Conservation (phyloP, 2,329 filamentous ascomycete genomes). For the Ramichloridium luteum region DNA sequence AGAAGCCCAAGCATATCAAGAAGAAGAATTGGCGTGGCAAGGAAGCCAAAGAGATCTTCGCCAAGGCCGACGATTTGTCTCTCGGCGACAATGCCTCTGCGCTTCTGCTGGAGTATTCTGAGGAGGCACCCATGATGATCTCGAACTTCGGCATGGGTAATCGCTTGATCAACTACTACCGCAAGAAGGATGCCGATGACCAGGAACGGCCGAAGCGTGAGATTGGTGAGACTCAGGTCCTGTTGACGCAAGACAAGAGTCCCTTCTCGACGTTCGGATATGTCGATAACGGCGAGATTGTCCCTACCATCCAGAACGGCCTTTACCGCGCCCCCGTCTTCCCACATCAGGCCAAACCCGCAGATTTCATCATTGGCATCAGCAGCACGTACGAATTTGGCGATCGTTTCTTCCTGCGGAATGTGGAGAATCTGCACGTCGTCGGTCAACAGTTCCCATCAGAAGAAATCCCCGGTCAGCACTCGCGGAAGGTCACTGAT, state of each 20-base stretch:
- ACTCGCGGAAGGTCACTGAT: conserved; percentile 89
- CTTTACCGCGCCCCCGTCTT: conserved; percentile 95
- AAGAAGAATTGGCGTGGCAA: conserved; percentile 73
- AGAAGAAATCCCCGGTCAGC: conserved; percentile 81
- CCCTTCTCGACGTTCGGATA: conserved; percentile 92
- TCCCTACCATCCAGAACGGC: conserved; percentile 82
- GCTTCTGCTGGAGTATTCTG: conserved; percentile 86
- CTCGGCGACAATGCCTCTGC: conserved; percentile 74
- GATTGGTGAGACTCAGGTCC: conserved; percentile 75
- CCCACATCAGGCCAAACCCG: conserved; percentile 63
- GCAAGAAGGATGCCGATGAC: conserved; percentile 69
- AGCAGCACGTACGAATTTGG: conserved; percentile 70
- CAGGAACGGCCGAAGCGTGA: conserved; percentile 64
- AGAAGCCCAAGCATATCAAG: conserved; percentile 61
- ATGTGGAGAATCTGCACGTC: conserved; percentile 79
- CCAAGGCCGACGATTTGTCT: conserved; percentile 67
- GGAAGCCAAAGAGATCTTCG: conserved; percentile 65
- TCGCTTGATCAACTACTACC: conserved; percentile 92
- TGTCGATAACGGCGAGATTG: conserved; percentile 79
- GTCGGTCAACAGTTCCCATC: conserved; percentile 91
- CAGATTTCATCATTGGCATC: conserved; percentile 78
- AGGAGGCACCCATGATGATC: conserved; percentile 80
- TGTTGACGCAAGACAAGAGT: conserved; percentile 87
- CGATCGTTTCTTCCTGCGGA: conserved; percentile 69
- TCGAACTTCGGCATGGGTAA: conserved; percentile 98